A percentile compares a stretch with the other conserved stretches of the same genome.
phyloP scores from a whole-genome alignment of 139 green algal genomes.

The Micractinium sp. region DNA sequence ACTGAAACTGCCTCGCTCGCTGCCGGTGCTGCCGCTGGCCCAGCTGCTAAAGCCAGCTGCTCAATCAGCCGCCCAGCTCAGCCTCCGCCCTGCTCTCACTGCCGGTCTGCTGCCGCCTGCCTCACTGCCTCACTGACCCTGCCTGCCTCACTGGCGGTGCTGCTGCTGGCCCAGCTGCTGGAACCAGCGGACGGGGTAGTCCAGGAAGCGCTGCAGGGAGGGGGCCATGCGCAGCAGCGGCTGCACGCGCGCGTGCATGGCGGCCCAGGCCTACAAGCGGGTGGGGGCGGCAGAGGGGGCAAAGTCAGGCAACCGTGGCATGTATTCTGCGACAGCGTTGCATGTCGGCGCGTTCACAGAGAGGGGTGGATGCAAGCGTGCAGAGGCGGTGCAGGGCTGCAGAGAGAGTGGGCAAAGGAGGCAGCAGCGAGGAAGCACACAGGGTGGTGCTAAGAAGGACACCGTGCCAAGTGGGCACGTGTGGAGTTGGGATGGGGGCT shows the following conservation, averaged over 20 bases:
- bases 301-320: too few relatives aligned
- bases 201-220: slow-evolving; percentile 11
- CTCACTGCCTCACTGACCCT: not conserved
- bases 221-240: slow-evolving; percentile 32
- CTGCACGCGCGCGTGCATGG: slow-evolving; percentile 7
- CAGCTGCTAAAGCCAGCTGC: slow-evolving; percentile 30
- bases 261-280: slow-evolving; percentile 38
- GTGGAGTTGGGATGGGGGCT: too few relatives aligned
- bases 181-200: slow-evolving; percentile 40
- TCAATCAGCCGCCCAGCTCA: too few relatives aligned
- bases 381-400: too few relatives aligned
- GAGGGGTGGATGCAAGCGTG: not conserved
- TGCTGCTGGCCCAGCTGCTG: not conserved
- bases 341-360: not conserved
- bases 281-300: not conserved
- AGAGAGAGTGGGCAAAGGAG: too few relatives aligned
- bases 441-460: too few relatives aligned
- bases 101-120: not conserved
- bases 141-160: not conserved
- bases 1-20: too few relatives aligned
- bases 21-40: not conserved
- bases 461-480: too few relatives aligned
- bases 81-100: not conserved
- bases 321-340: not conserved
- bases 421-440: too few relatives aligned